Evolutionary conservation across 306 rosid species (phyloP), one percentile per base, ranked within the genome.

Genomic region (Citrullus amarus): DNA sequence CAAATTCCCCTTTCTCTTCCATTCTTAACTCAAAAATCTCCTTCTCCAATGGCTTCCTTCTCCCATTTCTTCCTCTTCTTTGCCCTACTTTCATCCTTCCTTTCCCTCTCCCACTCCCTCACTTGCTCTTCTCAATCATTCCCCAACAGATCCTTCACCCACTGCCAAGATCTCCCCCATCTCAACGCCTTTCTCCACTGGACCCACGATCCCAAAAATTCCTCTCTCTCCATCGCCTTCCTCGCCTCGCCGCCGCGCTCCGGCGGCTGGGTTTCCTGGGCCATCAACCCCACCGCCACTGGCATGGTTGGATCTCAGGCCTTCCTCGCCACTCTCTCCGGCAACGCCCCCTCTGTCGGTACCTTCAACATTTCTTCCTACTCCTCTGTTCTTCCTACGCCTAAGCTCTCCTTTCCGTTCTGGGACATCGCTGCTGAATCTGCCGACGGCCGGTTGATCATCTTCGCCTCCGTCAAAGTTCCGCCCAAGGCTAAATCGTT

Each of bases 251-350:
- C 96, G 5, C 1, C 85, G 0, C 41, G 25, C 0, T 0, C 88
- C 36, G 54, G 34, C 10, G 97, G 97, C 6, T 95, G 93, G 92
- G 88, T 88, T 10, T 46, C 91, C n/a, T 95, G 99, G 99, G 97
- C 86, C 1, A 67, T 95, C 38, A 95, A 95, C 79, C 97, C 92
- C 38, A 62, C 83, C 68, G 78, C 57, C 8, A 62, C 60, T 11
- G 82, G 81, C 46, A 95, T 95, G 99, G 0, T 2, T 0, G 96
- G 97, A 0, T 8, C 92, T 0, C 89, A 91, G 30, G 81, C 97
- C 11, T 34, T 95, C 7, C 6, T 95, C 12, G 92, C 97, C 18
- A 60, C 22, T 81, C 79, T 79, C 4, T 1, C 38, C 0, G n/a
- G 63, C 54, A 80, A 57, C 51, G 2, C 65, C 18, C 30, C 78